Base-by-base conservation (phyloP, 768 basidiomycete species). In the Suillus ampliporus region DNA sequence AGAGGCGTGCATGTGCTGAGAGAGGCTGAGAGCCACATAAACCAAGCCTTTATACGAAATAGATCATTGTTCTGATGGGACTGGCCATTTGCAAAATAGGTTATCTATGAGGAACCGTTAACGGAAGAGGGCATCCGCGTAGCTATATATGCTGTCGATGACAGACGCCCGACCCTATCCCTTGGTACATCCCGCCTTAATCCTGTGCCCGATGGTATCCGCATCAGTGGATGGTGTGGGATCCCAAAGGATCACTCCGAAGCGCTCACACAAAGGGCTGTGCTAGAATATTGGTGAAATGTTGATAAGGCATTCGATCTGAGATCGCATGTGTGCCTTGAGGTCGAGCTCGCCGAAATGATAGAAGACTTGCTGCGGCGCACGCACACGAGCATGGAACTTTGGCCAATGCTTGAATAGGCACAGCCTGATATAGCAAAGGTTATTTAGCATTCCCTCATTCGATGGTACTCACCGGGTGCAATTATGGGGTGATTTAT, bases 301-400 rank as follows among this genome's bases (percentile, higher is more conserved):
- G 66, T 58, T 74, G 73, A 73, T 73, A 76, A 72, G 72, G 60
- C 21, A 54, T 51, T 58, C 40, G 63, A 74, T 74, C 73, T 74
- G 38, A 74, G 73, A 74, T 74, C 40, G 21, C 28, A 28, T 37
- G 37, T 37, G 60, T 61, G 28, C 72, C 69, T 66, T 61, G 67
- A 52, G 54, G 71, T 69, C 31, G 67, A 66, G 62, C 64, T 64
- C 62, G 41, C 68, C 63, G 62, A 68, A 59, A 64, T 51, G 44
- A 72, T 57, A 58, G 62, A 64, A 64, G 65, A 54, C 35, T 10
- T 50, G 53, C 56, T 63, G 52, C 44, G 61, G 61, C 34, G 37
- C 44, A 60, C 61, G 58, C 64, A 62, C 64, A 57, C 63, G 72
- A 65, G 51, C 51, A 51, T 53, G 38, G 64, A 70, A 68, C 61